Conservation (phyloP, 495 filamentous ascomycete species). For the Clavariopsis aquatica region DNA sequence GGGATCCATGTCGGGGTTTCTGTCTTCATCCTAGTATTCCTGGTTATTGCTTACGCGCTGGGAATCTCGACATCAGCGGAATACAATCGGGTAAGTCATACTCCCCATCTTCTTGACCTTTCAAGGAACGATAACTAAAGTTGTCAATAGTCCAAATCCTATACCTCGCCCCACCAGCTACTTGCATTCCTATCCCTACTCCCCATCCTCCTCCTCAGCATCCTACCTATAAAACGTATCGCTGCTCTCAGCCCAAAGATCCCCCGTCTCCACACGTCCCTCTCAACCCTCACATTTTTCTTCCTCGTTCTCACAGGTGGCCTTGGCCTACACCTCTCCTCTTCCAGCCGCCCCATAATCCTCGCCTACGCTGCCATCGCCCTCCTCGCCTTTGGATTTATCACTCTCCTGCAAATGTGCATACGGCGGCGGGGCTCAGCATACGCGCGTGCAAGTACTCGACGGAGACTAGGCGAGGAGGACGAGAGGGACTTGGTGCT, state of each 20-base stretch:
- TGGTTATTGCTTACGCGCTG: constrained; percentile 31
- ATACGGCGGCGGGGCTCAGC: constrained; percentile 24
- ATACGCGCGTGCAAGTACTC: constrained; percentile 9
- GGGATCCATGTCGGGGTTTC: constrained; percentile 31
- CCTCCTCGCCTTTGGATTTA: constrained; percentile 19
- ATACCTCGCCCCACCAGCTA: constrained; percentile 32
- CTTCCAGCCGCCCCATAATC: constrained; percentile 11
- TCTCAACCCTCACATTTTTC: constrained; percentile 18
- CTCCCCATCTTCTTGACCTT: neutral
- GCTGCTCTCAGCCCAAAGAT: constrained; percentile 6
- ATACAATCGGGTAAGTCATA: constrained; percentile 35
- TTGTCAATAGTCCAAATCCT: constrained; percentile 25
- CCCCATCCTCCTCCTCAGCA: constrained; percentile 20
- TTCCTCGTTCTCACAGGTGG: constrained; percentile 30
- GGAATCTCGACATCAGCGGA: constrained; percentile 27
- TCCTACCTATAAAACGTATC: constrained; percentile 26
- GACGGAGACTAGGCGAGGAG: constrained; percentile 5
- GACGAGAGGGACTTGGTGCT: constrained; percentile 28
- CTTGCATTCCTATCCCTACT: constrained; percentile 29
- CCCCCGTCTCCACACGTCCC: constrained; percentile 27
- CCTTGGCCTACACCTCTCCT: constrained; percentile 32
- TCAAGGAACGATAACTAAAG: constrained; percentile 4
- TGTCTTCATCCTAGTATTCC: constrained; percentile 27
- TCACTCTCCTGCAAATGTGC: constrained; percentile 21
- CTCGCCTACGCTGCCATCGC: constrained; percentile 23